Conservation (phyloP, 1,284 basidiomycete genomes). For the Grifola frondosa region DNA sequence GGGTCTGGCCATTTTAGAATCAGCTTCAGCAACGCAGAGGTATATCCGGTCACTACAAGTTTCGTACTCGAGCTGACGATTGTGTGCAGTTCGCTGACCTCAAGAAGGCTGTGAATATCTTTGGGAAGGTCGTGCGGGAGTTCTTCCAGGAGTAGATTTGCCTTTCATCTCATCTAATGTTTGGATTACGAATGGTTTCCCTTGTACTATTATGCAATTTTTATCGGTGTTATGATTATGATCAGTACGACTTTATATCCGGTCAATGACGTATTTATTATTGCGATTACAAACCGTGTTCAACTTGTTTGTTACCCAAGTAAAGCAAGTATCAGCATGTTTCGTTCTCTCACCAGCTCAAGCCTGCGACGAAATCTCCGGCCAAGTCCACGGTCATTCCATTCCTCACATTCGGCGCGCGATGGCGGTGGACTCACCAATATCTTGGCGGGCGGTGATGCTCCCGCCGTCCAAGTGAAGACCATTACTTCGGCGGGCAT, state of each 20-base stretch:
- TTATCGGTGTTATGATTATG: constrained; percentile 5
- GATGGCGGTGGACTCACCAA: constrained; percentile 50
- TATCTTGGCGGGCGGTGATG: constrained; percentile 67
- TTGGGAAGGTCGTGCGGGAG: constrained; percentile 29
- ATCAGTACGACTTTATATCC: not conserved
- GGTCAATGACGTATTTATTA: no score
- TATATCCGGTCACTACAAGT: constrained; percentile 31
- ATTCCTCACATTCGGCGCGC: constrained; percentile 14
- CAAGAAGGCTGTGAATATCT: constrained; percentile 32
- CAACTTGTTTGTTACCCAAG: constrained; percentile 3
- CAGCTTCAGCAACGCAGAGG: constrained; percentile 58
- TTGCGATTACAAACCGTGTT: not conserved
- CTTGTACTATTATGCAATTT: no score
- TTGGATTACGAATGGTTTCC: no score
- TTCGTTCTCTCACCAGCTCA: constrained; percentile 1
- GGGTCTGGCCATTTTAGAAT: constrained; percentile 60
- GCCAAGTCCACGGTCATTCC: constrained; percentile 13
- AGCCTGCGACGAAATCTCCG: not conserved
- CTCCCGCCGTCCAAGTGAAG: constrained; percentile 69
- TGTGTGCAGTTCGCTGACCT: constrained; percentile 23
- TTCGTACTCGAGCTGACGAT: not conserved
- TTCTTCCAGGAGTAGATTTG: constrained; percentile 33
- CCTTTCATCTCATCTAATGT: no score
- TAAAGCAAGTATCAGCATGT: no score
- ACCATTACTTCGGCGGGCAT: constrained; percentile 62